These are phyloP conservation scores for Furcasterigmium sp. DNA, from an alignment of 2,329 filamentous ascomycete genomes.

Conservation along the genomic window DNA sequence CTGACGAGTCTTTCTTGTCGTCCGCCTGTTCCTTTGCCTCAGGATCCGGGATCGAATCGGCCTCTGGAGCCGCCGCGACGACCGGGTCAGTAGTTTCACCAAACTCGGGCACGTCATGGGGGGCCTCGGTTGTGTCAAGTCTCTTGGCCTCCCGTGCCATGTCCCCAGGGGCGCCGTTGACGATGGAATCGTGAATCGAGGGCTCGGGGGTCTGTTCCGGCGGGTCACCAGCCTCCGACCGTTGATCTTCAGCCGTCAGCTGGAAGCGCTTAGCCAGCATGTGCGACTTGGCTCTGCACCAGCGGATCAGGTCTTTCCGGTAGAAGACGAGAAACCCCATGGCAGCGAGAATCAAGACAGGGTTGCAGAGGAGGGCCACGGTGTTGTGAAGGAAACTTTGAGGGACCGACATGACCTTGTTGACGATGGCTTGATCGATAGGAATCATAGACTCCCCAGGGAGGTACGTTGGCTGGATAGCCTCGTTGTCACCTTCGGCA, in stretches of 20 bases:
- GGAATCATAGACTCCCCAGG: constrained; percentile 13
- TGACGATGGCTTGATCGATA: constrained; percentile 36
- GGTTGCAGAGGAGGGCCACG: constrained; percentile 52
- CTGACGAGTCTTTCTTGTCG: neutral
- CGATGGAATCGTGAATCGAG: neutral
- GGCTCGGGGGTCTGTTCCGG: neutral
- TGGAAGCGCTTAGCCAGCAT: constrained; percentile 17
- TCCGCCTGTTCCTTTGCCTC: too few species aligned
- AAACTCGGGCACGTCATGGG: too few species aligned
- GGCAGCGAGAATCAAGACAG: constrained; percentile 42
- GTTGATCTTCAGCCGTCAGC: constrained; percentile 13
- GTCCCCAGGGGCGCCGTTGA: neutral
- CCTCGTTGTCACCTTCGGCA: constrained; percentile 26
- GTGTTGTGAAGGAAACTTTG: constrained; percentile 43
- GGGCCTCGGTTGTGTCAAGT: neutral
- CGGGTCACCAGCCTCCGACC: constrained; percentile 9
- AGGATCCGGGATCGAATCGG: too few species aligned
- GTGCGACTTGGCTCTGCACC: constrained; percentile 24
- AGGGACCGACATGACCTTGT: constrained; percentile 45
- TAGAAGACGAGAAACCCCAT: constrained; percentile 36
- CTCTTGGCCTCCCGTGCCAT: too few species aligned
- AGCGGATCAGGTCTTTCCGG: constrained; percentile 38
- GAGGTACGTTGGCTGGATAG: constrained; percentile 20
- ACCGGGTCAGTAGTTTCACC: too few species aligned
- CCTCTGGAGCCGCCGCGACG: too few species aligned